phyloP scores from a whole-genome alignment of 768 basidiomycete species.

The Rhodocollybia butyracea region DNA sequence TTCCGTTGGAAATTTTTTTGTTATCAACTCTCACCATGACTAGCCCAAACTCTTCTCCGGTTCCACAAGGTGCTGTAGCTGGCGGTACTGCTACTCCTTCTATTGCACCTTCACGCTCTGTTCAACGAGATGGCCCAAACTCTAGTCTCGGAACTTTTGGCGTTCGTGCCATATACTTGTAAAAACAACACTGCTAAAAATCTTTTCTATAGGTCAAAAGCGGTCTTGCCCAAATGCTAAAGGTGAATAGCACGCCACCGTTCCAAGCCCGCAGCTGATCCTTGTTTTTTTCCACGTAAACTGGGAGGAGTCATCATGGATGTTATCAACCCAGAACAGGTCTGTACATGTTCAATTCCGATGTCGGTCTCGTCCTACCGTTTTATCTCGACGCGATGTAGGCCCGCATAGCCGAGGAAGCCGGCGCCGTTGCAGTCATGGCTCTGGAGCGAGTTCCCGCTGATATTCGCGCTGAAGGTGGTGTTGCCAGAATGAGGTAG shows the following conservation, averaged over 20 bases:
- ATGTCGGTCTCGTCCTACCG: background rate
- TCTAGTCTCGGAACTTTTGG: constrained; percentile 54
- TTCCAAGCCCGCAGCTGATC: background rate
- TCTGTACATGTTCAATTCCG: constrained; percentile 12
- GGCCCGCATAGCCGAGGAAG: constrained; percentile 96
- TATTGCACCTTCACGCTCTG: constrained; percentile 34
- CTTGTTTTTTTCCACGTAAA: background rate
- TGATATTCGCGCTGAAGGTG: constrained; percentile 88
- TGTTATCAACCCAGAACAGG: constrained; percentile 62
- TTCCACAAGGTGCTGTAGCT: constrained; percentile 5
- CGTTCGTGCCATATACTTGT: constrained; percentile 24
- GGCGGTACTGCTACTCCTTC: constrained; percentile 10
- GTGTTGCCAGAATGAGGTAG: constrained; percentile 91
- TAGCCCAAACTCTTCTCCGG: background rate
- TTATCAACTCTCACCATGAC: constrained; percentile 8
- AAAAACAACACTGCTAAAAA: background rate
- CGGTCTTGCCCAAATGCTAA: constrained; percentile 78
- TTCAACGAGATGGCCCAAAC: constrained; percentile 31
- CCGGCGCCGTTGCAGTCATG: constrained; percentile 98
- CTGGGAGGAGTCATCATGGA: constrained; percentile 70
- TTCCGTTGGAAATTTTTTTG: background rate
- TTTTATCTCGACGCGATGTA: constrained; percentile 26
- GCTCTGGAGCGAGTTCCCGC: constrained; percentile 93
- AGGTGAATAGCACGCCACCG: constrained; percentile 33
- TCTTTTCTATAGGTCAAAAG: constrained; percentile 53